phyloP scores from a whole-genome alignment of 805 yeast species.

The Suhomyces emberorum region DNA sequence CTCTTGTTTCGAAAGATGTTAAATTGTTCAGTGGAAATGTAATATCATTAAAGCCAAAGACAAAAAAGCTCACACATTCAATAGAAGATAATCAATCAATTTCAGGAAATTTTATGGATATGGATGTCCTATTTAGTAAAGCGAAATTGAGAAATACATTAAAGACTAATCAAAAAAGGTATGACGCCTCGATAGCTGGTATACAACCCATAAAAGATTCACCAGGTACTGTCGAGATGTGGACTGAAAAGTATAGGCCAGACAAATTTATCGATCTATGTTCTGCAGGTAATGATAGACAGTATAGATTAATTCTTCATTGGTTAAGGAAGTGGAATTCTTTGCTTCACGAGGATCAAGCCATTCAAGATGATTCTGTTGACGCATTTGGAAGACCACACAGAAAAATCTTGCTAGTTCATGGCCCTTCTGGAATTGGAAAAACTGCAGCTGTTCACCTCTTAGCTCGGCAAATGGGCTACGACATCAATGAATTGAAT shows the following conservation, averaged over 20 bases:
- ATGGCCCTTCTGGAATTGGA: slow-evolving; percentile 94
- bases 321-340: slow-evolving; percentile 41
- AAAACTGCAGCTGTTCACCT: slow-evolving; percentile 88
- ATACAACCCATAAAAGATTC: background rate
- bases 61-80: background rate
- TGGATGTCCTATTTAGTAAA: slow-evolving; percentile 12
- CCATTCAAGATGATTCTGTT: slow-evolving; percentile 6
- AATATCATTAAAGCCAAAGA: slow-evolving; percentile 8
- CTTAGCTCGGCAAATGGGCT: slow-evolving; percentile 78
- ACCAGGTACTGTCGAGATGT: slow-evolving; percentile 11
- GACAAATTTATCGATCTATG: slow-evolving; percentile 33
- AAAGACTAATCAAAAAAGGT: slow-evolving; percentile 4
- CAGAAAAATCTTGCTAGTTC: slow-evolving; percentile 65
- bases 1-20: slow-evolving; percentile 7
- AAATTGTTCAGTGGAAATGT: slow-evolving; percentile 9
- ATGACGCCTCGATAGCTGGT: no score
- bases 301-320: slow-evolving; percentile 34
- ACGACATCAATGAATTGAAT: slow-evolving; percentile 76
- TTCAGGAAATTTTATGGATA: slow-evolving; percentile 9
- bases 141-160: slow-evolving; percentile 9
- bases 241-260: slow-evolving; percentile 44
- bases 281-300: slow-evolving; percentile 44
- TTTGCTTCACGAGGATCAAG: slow-evolving; percentile 20
- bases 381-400: slow-evolving; percentile 38
- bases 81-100: background rate